phyloP scores from a whole-genome alignment of 768 basidiomycete genomes.

The Lentinula sp. region DNA sequence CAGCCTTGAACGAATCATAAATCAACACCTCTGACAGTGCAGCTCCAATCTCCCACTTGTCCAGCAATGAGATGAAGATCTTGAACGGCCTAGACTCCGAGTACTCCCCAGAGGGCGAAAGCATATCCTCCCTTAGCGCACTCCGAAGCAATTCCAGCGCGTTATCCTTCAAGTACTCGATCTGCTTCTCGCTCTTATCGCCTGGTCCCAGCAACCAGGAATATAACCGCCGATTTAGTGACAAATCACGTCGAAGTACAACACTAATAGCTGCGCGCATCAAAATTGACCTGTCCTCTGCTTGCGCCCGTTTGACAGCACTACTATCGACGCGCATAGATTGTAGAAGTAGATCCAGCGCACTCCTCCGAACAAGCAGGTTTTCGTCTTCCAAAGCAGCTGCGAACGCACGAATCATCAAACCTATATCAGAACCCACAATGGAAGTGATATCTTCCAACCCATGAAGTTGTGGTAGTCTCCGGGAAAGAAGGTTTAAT shows the following conservation, averaged over 20 bases:
- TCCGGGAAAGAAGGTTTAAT: conserved; percentile 79
- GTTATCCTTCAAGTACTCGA: conserved; percentile 61
- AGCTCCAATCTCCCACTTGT: conserved; percentile 95
- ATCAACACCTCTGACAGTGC: conserved; percentile 73
- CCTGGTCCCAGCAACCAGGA: conserved; percentile 87
- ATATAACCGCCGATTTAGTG: conserved; percentile 88
- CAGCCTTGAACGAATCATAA: conserved; percentile 72
- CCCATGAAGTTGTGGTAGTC: conserved; percentile 64
- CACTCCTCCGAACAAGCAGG: conserved; percentile 80
- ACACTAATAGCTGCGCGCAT: conserved; percentile 85
- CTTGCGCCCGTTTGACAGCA: conserved; percentile 61
- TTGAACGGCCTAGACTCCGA: conserved; percentile 86
- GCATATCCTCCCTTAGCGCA: conserved; percentile 83
- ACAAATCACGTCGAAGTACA: conserved; percentile 87
- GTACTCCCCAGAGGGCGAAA: conserved; percentile 63
- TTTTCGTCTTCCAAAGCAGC: conserved; percentile 93
- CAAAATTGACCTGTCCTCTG: conserved; percentile 73
- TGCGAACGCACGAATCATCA: conserved; percentile 92
- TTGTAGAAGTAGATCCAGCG: conserved; percentile 78
- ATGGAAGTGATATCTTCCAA: conserved; percentile 72
- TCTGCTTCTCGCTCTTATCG: conserved; percentile 71
- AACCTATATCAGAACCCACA: conserved; percentile 81
- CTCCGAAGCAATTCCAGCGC: conserved; percentile 64
- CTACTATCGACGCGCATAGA: conserved; percentile 69
- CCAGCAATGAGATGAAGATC: conserved; percentile 89